A percentile compares a stretch with the other conserved stretches of the same genome.
Evolutionary conservation across 2,329 filamentous ascomycete genomes (phyloP).

Genomic region (Aspergillus japonicus): DNA sequence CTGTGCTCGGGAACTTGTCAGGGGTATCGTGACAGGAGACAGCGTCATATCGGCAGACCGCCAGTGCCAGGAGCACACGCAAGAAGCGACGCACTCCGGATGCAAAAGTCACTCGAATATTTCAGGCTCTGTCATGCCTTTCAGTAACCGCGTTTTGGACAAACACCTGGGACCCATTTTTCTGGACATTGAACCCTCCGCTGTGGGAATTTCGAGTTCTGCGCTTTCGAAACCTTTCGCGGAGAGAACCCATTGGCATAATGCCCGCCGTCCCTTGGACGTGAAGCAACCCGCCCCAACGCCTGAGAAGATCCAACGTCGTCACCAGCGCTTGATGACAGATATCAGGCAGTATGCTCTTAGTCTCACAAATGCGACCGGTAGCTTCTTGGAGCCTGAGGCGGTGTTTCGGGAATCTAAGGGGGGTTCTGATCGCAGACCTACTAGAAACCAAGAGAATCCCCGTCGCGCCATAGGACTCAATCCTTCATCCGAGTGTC

Average conservation of each 20-base stretch:
- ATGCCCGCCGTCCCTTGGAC: conserved; percentile 28
- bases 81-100: rapidly evolving
- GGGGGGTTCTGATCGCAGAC: not conserved
- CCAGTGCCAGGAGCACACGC: not conserved
- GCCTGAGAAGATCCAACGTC: conserved; percentile 25
- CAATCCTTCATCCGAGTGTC: not conserved
- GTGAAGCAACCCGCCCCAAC: conserved; percentile 20
- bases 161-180: conserved; percentile 26
- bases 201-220: conserved; percentile 4
- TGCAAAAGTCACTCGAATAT: not conserved
- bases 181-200: conserved; percentile 17
- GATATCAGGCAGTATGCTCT: conserved; percentile 69
- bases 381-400: conserved; percentile 8
- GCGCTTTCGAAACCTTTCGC: conserved; percentile 25
- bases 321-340: conserved; percentile 65
- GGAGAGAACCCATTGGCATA: conserved; percentile 36
- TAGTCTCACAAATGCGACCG: conserved; percentile 56
- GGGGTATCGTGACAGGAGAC: too few species aligned
- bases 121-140: conserved; percentile 19
- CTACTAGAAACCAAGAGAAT: not conserved
- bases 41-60: not conserved
- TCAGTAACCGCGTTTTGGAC: conserved; percentile 30
- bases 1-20: not conserved
- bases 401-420: not conserved
- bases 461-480: not conserved